Conservation (phyloP, 1,284 basidiomycete genomes). For the Cerrena zonata region DNA sequence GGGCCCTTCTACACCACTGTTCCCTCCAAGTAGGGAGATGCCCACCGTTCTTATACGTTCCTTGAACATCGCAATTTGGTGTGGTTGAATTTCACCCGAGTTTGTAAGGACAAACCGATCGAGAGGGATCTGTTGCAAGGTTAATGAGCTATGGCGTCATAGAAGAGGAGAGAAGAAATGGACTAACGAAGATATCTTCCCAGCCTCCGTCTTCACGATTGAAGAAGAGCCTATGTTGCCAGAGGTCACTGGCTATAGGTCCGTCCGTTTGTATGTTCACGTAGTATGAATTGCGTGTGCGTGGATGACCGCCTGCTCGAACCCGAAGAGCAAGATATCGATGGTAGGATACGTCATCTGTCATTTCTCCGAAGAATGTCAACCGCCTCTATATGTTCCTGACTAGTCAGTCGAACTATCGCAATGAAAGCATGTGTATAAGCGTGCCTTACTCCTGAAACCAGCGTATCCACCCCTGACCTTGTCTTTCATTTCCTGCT, state of each 20-base stretch:
- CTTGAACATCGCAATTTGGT: slow-evolving; percentile 69
- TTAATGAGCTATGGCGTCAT: background rate
- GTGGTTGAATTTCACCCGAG: slow-evolving; percentile 65
- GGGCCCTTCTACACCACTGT: slow-evolving; percentile 60
- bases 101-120: slow-evolving; percentile 80
- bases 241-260: slow-evolving; percentile 73
- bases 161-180: slow-evolving; percentile 1
- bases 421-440: slow-evolving; percentile 5
- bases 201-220: slow-evolving; percentile 65
- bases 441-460: slow-evolving; percentile 70
- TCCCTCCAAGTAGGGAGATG: slow-evolving; percentile 77
- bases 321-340: slow-evolving; percentile 75
- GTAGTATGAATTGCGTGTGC: slow-evolving; percentile 73
- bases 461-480: slow-evolving; percentile 78
- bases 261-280: slow-evolving; percentile 86
- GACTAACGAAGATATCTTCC: slow-evolving; percentile 78
- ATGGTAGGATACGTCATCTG: slow-evolving; percentile 76
- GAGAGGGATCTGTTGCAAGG: slow-evolving; percentile 67
- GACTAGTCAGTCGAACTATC: no score
- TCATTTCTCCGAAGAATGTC: slow-evolving; percentile 78
- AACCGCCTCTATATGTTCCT: slow-evolving; percentile 42
- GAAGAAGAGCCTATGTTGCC: slow-evolving; percentile 85
- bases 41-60: slow-evolving; percentile 77
- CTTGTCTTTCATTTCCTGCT: slow-evolving; percentile 52
- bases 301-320: slow-evolving; percentile 62